Conservation (phyloP, 495 filamentous ascomycete genomes). For the Penicillium silybi region DNA sequence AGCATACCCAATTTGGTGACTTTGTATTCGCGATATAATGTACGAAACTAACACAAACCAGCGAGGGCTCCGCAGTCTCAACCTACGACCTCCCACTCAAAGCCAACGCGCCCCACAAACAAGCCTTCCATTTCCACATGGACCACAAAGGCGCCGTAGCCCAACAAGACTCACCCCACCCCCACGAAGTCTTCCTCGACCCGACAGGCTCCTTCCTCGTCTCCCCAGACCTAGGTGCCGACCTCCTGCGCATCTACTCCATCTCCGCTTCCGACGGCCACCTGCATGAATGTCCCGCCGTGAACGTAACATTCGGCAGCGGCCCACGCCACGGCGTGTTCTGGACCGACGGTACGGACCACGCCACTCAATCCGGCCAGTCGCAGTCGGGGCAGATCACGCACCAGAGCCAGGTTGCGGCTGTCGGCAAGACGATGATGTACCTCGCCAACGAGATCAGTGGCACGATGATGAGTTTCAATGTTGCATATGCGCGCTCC, state of each 20-base stretch:
- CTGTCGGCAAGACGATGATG: constrained; percentile 37
- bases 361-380: background rate
- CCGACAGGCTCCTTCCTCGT: constrained; percentile 62
- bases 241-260: constrained; percentile 61
- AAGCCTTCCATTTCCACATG: constrained; percentile 52
- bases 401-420: constrained; percentile 21
- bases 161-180: constrained; percentile 64
- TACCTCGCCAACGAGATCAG: constrained; percentile 63
- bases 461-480: constrained; percentile 54
- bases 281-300: constrained; percentile 21
- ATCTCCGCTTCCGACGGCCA: constrained; percentile 42
- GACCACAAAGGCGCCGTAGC: constrained; percentile 44
- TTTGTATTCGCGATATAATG: background rate
- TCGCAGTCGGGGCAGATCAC: background rate
- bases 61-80: constrained; percentile 33
- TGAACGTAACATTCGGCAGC: constrained; percentile 43
- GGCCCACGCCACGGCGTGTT: constrained; percentile 71
- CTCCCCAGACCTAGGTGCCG: constrained; percentile 68
- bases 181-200: constrained; percentile 67
- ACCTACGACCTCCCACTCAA: constrained; percentile 33
- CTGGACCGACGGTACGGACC: constrained; percentile 25
- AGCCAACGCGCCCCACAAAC: constrained; percentile 22
- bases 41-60: constrained; percentile 15
- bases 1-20: background rate
- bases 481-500: constrained; percentile 49